Conservation (phyloP, 352 stramenopile species). For the Phytopythium ostracodes region DNA sequence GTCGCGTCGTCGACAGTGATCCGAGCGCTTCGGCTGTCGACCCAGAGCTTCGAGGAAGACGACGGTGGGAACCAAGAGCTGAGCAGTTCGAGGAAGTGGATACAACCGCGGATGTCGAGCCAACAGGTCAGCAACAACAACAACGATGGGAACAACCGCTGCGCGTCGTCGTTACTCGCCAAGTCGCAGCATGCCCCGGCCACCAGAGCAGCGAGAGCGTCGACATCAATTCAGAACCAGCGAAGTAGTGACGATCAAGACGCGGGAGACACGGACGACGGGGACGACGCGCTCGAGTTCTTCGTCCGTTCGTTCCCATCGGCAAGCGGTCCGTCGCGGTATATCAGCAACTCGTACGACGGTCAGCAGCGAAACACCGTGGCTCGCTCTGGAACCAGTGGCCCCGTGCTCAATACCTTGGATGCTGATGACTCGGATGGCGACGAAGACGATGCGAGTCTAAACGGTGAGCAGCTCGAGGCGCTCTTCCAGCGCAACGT, state of each 20-base stretch:
- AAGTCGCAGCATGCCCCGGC: background rate
- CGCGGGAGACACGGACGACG: constrained; percentile 15
- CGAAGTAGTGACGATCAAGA: background rate
- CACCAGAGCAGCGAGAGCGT: background rate
- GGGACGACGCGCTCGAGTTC: constrained; percentile 31
- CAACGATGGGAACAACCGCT: background rate
- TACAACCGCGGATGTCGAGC: background rate
- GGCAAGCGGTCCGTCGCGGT: constrained; percentile 5
- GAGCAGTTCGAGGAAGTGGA: background rate
- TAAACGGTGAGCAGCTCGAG: constrained; percentile 44
- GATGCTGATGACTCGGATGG: constrained; percentile 17
- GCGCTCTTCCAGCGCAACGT: constrained; percentile 62
- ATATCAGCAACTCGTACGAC: background rate
- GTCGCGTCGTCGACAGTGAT: background rate
- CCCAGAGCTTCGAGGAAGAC: background rate
- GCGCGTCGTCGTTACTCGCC: background rate
- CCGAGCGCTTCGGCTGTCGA: background rate
- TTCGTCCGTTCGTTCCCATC: constrained; percentile 18
- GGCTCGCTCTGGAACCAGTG: background rate
- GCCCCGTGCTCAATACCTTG: background rate
- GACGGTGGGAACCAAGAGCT: background rate
- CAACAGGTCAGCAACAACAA: background rate
- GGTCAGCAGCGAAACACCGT: background rate
- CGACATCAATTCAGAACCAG: background rate
- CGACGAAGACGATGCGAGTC: constrained; percentile 20